Evolutionary conservation across 2,329 filamentous ascomycete genomes (phyloP), one percentile per base, ranked within the genome.

Genomic region (Epichloe scottii): DNA sequence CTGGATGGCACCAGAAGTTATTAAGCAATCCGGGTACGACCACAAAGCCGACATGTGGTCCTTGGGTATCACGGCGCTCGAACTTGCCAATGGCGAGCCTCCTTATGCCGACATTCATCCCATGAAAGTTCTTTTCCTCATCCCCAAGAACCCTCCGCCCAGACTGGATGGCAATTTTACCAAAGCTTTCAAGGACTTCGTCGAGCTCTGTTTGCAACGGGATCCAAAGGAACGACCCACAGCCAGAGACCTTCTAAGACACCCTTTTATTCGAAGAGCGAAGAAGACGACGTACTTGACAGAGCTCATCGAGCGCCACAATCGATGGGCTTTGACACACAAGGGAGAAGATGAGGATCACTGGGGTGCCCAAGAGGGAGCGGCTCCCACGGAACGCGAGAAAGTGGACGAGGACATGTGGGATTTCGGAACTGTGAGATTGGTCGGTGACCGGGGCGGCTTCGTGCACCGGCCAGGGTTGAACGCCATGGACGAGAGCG

Each of bases 1-100:
- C 66, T 98, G 93, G 93, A 98, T 98, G 91, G 91, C 93, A 3
- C 91, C 91, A 11, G 91, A 98, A 70, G 91, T 97, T 51, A 98
- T 98, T 68, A 95, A 95, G 71, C 91, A 98, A 67, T 95, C 89
- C 52, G 91, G 91, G 46, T 96, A 97, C 71, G 91, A 96, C 67
- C 89, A 95, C 71, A 96, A 96, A 71, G 91, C 91, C 43, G 91
- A 97, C 64, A 95, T 97, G 53, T 97, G 91, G 91, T 96, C 91
- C 2, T 74, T 96, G 17, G 91, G 91, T 39, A 96, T 96, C 64
- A 96, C 91, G 1, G 90, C 91, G 2, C 78, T 97, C 41, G 91
- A 96, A 66, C 70, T 97, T 56, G 91, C 91, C 50, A 86, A 88
- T 55, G 90, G 91, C 56, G 90, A 96, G 64, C 91, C 91, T 23